Conservation (phyloP, 768 basidiomycete genomes). For the Trametes coccinea region DNA sequence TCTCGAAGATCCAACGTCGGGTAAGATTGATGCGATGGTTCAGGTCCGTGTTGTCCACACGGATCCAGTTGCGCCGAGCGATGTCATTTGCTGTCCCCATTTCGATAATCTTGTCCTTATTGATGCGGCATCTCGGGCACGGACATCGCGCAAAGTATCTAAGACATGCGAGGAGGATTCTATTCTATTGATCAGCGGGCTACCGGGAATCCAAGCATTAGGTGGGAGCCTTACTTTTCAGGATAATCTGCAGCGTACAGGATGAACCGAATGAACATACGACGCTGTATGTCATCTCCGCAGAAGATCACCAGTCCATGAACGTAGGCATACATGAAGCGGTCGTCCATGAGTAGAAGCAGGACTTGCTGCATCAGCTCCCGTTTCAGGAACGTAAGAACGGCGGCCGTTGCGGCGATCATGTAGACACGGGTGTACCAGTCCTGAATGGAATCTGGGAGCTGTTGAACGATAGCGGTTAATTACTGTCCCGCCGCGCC, state of each 20-base stretch:
- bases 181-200: conserved; percentile 8
- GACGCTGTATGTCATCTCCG: conserved; percentile 27
- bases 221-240: conserved; percentile 37
- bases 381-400: conserved; percentile 35
- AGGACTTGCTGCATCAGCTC: conserved; percentile 35
- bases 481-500: no score
- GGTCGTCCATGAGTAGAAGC: conserved; percentile 23
- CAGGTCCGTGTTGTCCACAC: conserved; percentile 9
- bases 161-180: conserved; percentile 40
- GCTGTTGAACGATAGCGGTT: no score
- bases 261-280: conserved; percentile 29
- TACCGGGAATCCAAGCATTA: no score
- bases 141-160: conserved; percentile 41
- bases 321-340: conserved; percentile 28
- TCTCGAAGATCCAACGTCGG: conserved; percentile 22
- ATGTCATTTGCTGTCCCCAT: conserved; percentile 28
- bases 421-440: conserved; percentile 20
- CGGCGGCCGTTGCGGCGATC: background rate
- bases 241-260: conserved; percentile 36
- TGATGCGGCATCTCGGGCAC: conserved; percentile 40
- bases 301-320: conserved; percentile 28
- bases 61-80: background rate
- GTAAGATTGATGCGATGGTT: conserved; percentile 2
- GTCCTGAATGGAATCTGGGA: conserved; percentile 25
- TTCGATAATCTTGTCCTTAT: conserved; percentile 30